phyloP scores from a whole-genome alignment of 495 filamentous ascomycete genomes.

The Neurospora africana region DNA sequence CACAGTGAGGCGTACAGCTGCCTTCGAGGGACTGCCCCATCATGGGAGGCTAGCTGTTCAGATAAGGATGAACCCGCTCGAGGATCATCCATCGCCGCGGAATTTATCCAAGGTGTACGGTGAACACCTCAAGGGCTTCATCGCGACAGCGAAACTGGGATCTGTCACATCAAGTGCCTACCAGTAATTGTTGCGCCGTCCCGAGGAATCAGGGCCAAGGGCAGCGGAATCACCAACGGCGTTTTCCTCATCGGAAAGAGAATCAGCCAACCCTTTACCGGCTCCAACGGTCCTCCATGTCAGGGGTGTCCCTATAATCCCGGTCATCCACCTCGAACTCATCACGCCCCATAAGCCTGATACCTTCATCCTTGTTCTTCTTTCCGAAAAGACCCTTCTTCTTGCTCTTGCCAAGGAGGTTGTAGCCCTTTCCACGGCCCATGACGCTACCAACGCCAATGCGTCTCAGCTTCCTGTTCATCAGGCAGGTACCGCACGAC shows the following conservation, averaged over 20 bases:
- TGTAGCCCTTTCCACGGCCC: conserved; percentile 24
- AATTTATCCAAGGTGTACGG: background rate
- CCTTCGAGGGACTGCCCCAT: background rate
- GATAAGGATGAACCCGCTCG: background rate
- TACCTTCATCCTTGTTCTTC: conserved; percentile 21
- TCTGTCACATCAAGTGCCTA: background rate
- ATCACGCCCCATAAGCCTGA: conserved; percentile 30
- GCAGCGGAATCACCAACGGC: background rate
- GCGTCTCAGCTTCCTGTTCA: conserved; percentile 26
- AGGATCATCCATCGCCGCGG: background rate
- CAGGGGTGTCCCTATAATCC: background rate
- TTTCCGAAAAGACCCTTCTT: conserved; percentile 17
- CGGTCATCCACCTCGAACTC: background rate
- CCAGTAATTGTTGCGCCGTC: background rate
- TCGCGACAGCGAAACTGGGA: background rate
- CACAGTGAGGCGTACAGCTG: background rate
- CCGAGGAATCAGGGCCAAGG: background rate
- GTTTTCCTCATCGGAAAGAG: background rate
- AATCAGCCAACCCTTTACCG: background rate
- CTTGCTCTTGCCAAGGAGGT: conserved; percentile 24
- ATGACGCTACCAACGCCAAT: conserved; percentile 32
- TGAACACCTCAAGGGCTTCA: background rate
- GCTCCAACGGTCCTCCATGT: background rate
- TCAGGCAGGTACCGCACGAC: conserved; percentile 23
- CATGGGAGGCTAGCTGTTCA: background rate